These are phyloP conservation scores for Gracilaria vermiculophylla DNA, from an alignment of 23 red algal species.

Conservation along the genomic window DNA sequence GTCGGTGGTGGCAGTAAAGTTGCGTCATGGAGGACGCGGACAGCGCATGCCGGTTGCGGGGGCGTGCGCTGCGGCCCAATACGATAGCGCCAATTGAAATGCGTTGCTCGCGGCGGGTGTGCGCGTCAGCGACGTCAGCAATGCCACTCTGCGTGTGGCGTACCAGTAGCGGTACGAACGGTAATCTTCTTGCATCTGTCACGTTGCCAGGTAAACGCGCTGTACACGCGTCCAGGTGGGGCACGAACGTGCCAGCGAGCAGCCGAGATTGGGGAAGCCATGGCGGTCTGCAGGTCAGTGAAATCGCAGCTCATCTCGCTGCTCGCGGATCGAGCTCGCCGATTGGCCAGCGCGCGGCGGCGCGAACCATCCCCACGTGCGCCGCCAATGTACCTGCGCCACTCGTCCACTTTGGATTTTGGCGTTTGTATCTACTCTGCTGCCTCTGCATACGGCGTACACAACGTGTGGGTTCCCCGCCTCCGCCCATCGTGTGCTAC, in stretches of 20 bases:
- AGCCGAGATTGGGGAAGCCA: slow-evolving; percentile 12
- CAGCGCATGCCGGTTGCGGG: too few relatives aligned
- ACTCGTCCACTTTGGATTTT: neutral
- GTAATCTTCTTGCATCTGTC: too few relatives aligned
- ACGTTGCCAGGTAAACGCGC: neutral
- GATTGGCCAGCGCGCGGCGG: neutral
- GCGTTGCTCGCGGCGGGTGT: too few relatives aligned
- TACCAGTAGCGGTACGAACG: neutral
- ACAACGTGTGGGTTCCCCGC: neutral
- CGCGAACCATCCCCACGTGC: neutral
- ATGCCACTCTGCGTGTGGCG: neutral
- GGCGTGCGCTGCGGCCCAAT: too few relatives aligned
- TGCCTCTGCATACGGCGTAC: too few relatives aligned
- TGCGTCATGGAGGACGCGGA: too few relatives aligned
- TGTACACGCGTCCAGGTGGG: neutral
- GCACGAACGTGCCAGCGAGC: too few relatives aligned
- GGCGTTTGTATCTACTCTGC: neutral
- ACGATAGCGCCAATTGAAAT: too few relatives aligned
- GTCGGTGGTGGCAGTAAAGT: too few relatives aligned
- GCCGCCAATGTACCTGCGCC: slow-evolving; percentile 1
- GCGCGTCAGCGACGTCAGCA: too few relatives aligned
- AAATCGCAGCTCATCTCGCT: slow-evolving; percentile 31
- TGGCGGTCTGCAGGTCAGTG: neutral
- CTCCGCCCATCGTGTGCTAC: neutral
- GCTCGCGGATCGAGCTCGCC: slow-evolving; percentile 18